Evolutionary conservation across 2,329 filamentous ascomycete species (phyloP), one percentile per base, ranked within the genome.

Genomic region (Botrytis medusae): DNA sequence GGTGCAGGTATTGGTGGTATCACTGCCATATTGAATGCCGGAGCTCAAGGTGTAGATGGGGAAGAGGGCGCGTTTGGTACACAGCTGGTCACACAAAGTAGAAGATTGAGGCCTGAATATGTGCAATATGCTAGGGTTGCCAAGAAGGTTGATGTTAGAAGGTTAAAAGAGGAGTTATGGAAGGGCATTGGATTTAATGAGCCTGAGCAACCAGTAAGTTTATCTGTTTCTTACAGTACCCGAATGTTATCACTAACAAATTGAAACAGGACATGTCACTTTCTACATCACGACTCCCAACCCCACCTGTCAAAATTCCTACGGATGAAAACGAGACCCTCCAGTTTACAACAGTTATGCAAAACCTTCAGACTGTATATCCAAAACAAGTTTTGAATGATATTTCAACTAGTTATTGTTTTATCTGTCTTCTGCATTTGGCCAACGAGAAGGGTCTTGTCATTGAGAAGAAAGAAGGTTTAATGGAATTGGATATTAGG

Each of bases 321-420:
- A 79, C 76, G 32, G 75, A 22, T 80, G 85, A 71, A 83, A 84
- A 75, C 82, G 86, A 83, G 16, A 84, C 83, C 5, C 87, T 98
- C 77, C 94, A 92, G 79, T 99, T 99, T 83, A 98, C 95, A 0
- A 86, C 92, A 32, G 91, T 99, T 74, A 97, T 99, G 90, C 97
- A 97, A 81, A 91, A 91, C 75, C 85, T 99, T 64, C 93, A 97
- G 81, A 84, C 87, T 7, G 94, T 97, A 12, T 99, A 99, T 80
- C 91, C 94, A 18, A 92, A 93, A 82, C 87, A 93, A 77, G 89
- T 90, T 74, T 93, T 99, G 90, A 90, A 92, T 74, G 96, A 99
- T 82, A 98, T 99, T 79, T 97, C 94, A 51, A 99, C 96, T 0
- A 97, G 89, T 76, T 92, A 85, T 83, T 97, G 96, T 82, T 99